A percentile compares a stretch with the other conserved stretches of the same genome.
These are phyloP conservation scores for Ilyonectria mors-panacis DNA, from an alignment of 2,329 filamentous ascomycete species.

Conservation along the genomic window DNA sequence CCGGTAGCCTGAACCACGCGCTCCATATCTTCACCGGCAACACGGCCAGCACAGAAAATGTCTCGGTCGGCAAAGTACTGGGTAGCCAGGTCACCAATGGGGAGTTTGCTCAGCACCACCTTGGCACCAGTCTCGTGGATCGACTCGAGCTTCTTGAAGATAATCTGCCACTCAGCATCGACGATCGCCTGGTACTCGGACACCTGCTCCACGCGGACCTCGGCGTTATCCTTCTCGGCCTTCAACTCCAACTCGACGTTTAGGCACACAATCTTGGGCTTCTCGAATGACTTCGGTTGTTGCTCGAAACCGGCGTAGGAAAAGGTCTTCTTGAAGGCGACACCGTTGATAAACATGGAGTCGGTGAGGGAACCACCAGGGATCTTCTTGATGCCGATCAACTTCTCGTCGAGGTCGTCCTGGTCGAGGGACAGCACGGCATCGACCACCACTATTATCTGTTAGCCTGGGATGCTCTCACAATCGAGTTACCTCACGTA, in stretches of 20 bases:
- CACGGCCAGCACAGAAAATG: conserved; percentile 97
- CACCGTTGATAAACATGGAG: conserved; percentile 96
- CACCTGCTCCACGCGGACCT: conserved; percentile 97
- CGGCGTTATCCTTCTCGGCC: conserved; percentile 99
- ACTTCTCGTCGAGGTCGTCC: conserved; percentile 95
- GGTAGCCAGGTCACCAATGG: conserved; percentile 96
- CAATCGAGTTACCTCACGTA: conserved; percentile 58
- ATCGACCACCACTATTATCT: conserved; percentile 90
- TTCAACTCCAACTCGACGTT: conserved; percentile 99
- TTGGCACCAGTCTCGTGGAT: conserved; percentile 94
- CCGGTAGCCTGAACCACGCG: conserved; percentile 96
- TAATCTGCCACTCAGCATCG: conserved; percentile 99
- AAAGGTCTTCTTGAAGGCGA: conserved; percentile 99
- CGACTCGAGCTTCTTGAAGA: conserved; percentile 99
- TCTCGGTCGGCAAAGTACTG: conserved; percentile 99
- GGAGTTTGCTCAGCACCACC: conserved; percentile 96
- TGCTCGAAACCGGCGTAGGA: conserved; percentile 99
- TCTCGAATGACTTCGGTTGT: conserved; percentile 94
- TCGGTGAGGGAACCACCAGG: conserved; percentile 96
- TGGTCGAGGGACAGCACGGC: conserved; percentile 96
- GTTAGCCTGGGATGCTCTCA: conserved; percentile 47
- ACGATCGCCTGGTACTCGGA: conserved; percentile 99
- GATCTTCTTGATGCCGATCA: conserved; percentile 99
- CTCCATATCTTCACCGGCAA: conserved; percentile 92
- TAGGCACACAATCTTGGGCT: conserved; percentile 96